Evolutionary conservation across 2,329 filamentous ascomycete genomes (phyloP), one percentile per base, ranked within the genome.

Genomic region (Exophiala lecanii-corni): DNA sequence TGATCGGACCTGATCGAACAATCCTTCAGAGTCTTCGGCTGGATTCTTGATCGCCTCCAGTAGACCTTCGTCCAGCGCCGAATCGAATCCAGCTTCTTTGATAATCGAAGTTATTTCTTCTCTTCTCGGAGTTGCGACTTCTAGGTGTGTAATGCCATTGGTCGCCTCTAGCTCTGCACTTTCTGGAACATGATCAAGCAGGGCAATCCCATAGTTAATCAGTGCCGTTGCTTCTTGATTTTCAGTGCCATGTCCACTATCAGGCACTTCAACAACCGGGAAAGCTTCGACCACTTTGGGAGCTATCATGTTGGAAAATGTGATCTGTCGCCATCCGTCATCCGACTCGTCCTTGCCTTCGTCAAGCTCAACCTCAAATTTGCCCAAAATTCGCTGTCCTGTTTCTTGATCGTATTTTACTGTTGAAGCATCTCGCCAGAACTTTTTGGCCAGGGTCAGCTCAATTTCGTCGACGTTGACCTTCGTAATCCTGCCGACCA

Each of bases 311-410:
- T 86, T 81, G 2, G 61, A 59, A 63, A 84, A 82, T 0, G 62
- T 55, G 20, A 89, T 45, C 5, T 71, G 71, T n/a, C 81, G 73
- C 36, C 75, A 69, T 1, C 84, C 84, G 47, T 82, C 73, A 43
- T 83, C 75, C 38, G 70, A 66, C 2, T 63, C 65, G 7, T 69
- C 69, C 10, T 73, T 72, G 1, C 76, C 76, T 9, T 78, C 79
- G 9, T 79, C 77, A 5, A 80, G 74, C 5, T 59, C 59, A 9
- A 77, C 80, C 56, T 94, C 87, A 52, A 94, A 92, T 45, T 81
- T 85, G 49, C 76, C 80, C 55, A 91, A 94, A 7, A 87, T 64
- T 7, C 87, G 75, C 49, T 84, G 72, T 0, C 87, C 88, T 0
- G 84, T 82, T 28, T 75, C 65, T 9, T 79, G 73, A 54, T 91